Evolutionary conservation across 2,329 filamentous ascomycete species (phyloP).

Genomic region (Tolypocladium sp.): DNA sequence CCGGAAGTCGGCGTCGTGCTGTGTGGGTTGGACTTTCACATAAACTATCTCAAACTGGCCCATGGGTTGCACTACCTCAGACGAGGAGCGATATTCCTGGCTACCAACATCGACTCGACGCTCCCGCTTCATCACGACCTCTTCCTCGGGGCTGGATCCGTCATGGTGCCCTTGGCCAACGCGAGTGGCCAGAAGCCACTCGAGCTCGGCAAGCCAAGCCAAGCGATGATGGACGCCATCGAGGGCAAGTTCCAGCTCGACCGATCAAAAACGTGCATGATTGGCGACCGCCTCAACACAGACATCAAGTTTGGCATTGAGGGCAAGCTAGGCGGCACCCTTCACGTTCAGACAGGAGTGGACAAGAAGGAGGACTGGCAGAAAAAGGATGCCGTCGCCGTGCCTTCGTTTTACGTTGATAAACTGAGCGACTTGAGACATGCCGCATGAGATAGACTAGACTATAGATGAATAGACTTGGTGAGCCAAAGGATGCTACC

Average conservation of each 20-base stretch:
- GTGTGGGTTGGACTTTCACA: slow-evolving; percentile 83
- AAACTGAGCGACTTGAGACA: slow-evolving; percentile 64
- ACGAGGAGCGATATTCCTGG: slow-evolving; percentile 75
- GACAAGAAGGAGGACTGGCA: slow-evolving; percentile 77
- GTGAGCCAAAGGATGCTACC: not conserved
- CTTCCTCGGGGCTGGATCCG: slow-evolving; percentile 85
- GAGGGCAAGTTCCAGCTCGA: slow-evolving; percentile 93
- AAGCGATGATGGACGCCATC: slow-evolving; percentile 99
- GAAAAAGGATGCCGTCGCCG: slow-evolving; percentile 54
- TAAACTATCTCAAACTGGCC: slow-evolving; percentile 89
- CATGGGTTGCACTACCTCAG: slow-evolving; percentile 80
- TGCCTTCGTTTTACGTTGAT: slow-evolving; percentile 79
- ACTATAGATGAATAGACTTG: slow-evolving; percentile 2
- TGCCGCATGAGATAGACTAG: slow-evolving; percentile 10
- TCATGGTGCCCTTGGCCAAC: slow-evolving; percentile 67
- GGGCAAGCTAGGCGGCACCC: slow-evolving; percentile 79
- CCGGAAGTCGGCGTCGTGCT: slow-evolving; percentile 85
- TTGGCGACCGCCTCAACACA: slow-evolving; percentile 87
- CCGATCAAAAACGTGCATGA: slow-evolving; percentile 80
- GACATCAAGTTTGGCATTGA: slow-evolving; percentile 95
- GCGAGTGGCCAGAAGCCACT: slow-evolving; percentile 63
- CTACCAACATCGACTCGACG: slow-evolving; percentile 88
- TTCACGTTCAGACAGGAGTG: slow-evolving; percentile 87
- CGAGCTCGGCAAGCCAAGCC: slow-evolving; percentile 85
- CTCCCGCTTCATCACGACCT: slow-evolving; percentile 72